Evolutionary conservation across 2,329 filamentous ascomycete species (phyloP).

Genomic region (Sclerotinia nivalis): DNA sequence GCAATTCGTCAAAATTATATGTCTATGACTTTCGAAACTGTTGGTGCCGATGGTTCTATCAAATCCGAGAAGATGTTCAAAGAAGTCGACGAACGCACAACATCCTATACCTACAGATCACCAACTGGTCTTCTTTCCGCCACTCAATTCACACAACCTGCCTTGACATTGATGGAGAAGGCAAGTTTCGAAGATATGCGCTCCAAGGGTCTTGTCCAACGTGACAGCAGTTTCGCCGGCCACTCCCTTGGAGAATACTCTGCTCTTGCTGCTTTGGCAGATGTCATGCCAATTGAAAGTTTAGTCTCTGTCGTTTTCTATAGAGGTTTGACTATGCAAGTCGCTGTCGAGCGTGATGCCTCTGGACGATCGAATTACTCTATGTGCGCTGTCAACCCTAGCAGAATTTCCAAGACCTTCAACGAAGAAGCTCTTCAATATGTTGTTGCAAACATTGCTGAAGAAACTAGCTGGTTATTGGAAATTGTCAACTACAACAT

Average conservation of each 20-base stretch:
- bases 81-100: constrained; percentile 88
- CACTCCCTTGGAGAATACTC: constrained; percentile 99
- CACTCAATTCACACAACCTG: constrained; percentile 97
- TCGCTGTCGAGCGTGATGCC: constrained; percentile 94
- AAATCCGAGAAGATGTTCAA: constrained; percentile 99
- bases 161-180: constrained; percentile 98
- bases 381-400: constrained; percentile 99
- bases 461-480: constrained; percentile 90
- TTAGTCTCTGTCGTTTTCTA: constrained; percentile 99
- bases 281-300: constrained; percentile 99
- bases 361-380: constrained; percentile 94
- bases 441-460: constrained; percentile 91
- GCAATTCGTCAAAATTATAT: constrained; percentile 99
- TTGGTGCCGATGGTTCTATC: constrained; percentile 84
- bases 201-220: constrained; percentile 90
- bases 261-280: constrained; percentile 89
- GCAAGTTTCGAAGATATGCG: constrained; percentile 99
- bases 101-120: constrained; percentile 95
- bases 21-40: constrained; percentile 99
- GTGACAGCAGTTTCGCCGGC: constrained; percentile 95
- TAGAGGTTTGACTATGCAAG: constrained; percentile 98
- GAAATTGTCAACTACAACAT: constrained; percentile 97
- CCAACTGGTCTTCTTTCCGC: constrained; percentile 93
- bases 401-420: constrained; percentile 97
- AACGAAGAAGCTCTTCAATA: constrained; percentile 97